A percentile compares a stretch with the other conserved stretches of the same genome.
phyloP scores from a whole-genome alignment of 1,284 basidiomycete genomes.

The Sanghuangporus baumii region DNA sequence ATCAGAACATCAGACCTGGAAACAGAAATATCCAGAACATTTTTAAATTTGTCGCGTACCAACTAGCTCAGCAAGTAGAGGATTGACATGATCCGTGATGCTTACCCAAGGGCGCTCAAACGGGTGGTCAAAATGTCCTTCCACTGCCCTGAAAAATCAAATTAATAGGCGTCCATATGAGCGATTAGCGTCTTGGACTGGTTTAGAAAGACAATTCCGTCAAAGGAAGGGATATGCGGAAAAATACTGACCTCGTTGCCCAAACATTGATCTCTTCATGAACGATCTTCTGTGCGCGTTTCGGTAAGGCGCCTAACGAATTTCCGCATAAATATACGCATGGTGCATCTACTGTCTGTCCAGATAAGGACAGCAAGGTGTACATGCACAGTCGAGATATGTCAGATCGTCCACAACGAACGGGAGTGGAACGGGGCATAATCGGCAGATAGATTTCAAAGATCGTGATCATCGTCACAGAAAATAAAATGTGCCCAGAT shows the following conservation, averaged over 20 bases:
- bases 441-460: neutral
- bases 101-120: slow-evolving; percentile 80
- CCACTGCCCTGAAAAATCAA: slow-evolving; percentile 60
- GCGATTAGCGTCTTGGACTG: slow-evolving; percentile 12
- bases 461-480: neutral
- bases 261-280: slow-evolving; percentile 88
- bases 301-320: slow-evolving; percentile 84
- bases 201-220: neutral
- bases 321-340: slow-evolving; percentile 95
- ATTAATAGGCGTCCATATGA: slow-evolving; percentile 2
- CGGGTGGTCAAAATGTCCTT: slow-evolving; percentile 90
- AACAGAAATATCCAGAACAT: neutral
- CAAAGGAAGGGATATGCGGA: neutral
- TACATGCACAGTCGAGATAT: neutral
- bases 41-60: slow-evolving; percentile 42
- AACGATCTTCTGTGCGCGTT: slow-evolving; percentile 66
- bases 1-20: slow-evolving; percentile 11
- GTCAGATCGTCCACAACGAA: neutral
- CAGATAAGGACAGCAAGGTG: slow-evolving; percentile 17
- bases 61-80: slow-evolving; percentile 78
- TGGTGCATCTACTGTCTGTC: slow-evolving; percentile 39
- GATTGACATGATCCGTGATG: slow-evolving; percentile 69
- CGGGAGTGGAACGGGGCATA: neutral
- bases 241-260: slow-evolving; percentile 60
- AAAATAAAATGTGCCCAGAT: neutral